These are phyloP conservation scores for Panellus pusillus DNA, from an alignment of 768 basidiomycete species.

Conservation along the genomic window DNA sequence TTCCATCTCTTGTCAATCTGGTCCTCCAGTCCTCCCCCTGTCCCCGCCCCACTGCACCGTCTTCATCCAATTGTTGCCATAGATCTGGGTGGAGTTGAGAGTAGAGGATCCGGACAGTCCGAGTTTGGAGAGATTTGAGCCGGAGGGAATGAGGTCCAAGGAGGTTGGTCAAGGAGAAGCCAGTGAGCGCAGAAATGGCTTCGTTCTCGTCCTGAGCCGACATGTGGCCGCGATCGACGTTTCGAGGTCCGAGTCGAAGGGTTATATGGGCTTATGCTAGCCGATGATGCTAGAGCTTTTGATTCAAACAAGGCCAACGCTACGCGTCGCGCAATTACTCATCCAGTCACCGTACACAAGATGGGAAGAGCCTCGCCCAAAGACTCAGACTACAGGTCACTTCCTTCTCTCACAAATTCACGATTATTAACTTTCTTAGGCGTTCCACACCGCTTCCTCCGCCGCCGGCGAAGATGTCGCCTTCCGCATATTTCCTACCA, in stretches of 20 bases:
- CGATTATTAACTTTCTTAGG: conserved; percentile 36
- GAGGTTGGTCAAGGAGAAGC: conserved; percentile 72
- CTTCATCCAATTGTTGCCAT: conserved; percentile 73
- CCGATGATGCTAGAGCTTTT: not conserved
- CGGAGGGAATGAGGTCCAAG: conserved; percentile 70
- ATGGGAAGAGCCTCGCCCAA: conserved; percentile 48
- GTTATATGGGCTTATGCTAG: too few species aligned
- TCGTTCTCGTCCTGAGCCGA: conserved; percentile 63
- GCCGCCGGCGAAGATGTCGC: conserved; percentile 61
- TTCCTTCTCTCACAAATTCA: not conserved
- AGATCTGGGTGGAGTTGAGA: conserved; percentile 69
- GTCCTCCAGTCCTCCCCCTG: conserved; percentile 87
- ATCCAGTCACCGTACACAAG: conserved; percentile 25
- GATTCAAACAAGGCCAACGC: conserved; percentile 1
- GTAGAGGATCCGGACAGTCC: conserved; percentile 69
- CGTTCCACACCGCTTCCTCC: conserved; percentile 47
- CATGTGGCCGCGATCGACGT: conserved; percentile 26
- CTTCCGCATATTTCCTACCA: conserved; percentile 63
- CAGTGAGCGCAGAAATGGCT: conserved; percentile 74
- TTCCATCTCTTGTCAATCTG: conserved; percentile 79
- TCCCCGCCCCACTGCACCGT: conserved; percentile 67
- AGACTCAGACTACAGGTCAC: conserved; percentile 55
- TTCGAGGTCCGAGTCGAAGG: not conserved
- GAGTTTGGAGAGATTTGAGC: conserved; percentile 64
- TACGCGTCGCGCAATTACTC: conserved; percentile 18